A percentile compares a stretch with the other conserved stretches of the same genome.
phyloP scores from a whole-genome alignment of 805 yeast genomes.

The Yarrowia keelungensis region DNA sequence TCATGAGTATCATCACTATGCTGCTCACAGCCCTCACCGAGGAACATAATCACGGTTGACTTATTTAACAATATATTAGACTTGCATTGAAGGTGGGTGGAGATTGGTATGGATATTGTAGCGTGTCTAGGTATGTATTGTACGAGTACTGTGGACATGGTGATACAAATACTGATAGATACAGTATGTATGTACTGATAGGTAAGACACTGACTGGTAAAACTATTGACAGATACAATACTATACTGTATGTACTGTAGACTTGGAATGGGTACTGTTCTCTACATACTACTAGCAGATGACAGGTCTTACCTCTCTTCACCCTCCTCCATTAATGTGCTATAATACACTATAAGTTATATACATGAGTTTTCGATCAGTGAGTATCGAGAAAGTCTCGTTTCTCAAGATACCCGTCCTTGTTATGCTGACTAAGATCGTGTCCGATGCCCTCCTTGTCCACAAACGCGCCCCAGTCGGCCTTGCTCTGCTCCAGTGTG shows the following conservation, averaged over 20 bases:
- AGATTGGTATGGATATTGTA: not conserved
- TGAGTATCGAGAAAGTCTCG: slow-evolving; percentile 76
- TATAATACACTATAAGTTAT: slow-evolving; percentile 20
- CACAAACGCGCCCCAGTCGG: slow-evolving; percentile 95
- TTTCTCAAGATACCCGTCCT: slow-evolving; percentile 88
- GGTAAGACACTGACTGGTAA: no score
- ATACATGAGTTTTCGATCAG: not conserved
- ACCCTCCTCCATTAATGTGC: not conserved
- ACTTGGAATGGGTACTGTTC: no score
- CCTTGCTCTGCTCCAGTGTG: slow-evolving; percentile 87
- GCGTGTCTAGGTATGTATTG: no score
- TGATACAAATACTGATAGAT: no score
- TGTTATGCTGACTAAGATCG: slow-evolving; percentile 79
- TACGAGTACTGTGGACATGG: no score
- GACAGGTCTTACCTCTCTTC: no score
- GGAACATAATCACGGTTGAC: slow-evolving; percentile 3
- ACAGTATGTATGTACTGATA: no score
- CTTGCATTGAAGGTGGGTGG: not conserved
- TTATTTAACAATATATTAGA: not conserved
- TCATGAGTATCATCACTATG: slow-evolving; percentile 84
- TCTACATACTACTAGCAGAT: no score
- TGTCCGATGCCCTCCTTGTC: slow-evolving; percentile 84
- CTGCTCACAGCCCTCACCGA: slow-evolving; percentile 60
- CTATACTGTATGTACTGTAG: not conserved
- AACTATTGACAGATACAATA: no score